Evolutionary conservation across 1,284 basidiomycete genomes (phyloP), one percentile per base, ranked within the genome.

Genomic region (Heterobasidion annosum): DNA sequence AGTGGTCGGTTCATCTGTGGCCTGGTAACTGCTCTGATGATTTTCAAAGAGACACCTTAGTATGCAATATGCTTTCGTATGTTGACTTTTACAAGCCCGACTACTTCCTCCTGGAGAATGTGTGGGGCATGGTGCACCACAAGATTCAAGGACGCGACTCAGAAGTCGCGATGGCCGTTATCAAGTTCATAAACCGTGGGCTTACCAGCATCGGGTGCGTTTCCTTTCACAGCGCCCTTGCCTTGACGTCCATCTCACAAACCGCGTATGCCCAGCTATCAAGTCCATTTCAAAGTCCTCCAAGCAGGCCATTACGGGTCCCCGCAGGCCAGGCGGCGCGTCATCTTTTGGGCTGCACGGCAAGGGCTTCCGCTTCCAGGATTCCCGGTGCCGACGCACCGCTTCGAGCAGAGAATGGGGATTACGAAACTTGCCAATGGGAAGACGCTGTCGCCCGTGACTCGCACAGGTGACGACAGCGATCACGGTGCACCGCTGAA

Each of bases 51-150:
- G 80, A 78, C 33, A 81, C 83, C 2, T 68, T 87, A 46, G 72
- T 82, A 1, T 79, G 77, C 62, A 85, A 83, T 56, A 85, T 86
- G 79, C 68, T 89, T 4, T 81, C 82, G n/a, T 87, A 77, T 61
- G 81, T 85, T n/a, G 86, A 89, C 59, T 74, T 78, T 56, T 87
- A 85, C 59, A 67, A 72, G 37, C 83, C 85, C 0, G 67, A 67
- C 35, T 87, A 82, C 59, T 77, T 88, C 57, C 71, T 88, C 8
- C 69, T 89, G 32, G 86, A 89, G 64, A 88, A 88, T 64, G 85
- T 88, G 3, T 62, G 65, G 19, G 86, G 86, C 0, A 66, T 89
- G 18, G 60, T 86, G 0, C 64, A 66, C 45, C 74, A 76, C 59
- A 71, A 65, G 1, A 66, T 81, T 3, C 64, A 67, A 58, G 67